phyloP scores from a whole-genome alignment of 768 basidiomycete genomes.

The Tubosaeta sp. region DNA sequence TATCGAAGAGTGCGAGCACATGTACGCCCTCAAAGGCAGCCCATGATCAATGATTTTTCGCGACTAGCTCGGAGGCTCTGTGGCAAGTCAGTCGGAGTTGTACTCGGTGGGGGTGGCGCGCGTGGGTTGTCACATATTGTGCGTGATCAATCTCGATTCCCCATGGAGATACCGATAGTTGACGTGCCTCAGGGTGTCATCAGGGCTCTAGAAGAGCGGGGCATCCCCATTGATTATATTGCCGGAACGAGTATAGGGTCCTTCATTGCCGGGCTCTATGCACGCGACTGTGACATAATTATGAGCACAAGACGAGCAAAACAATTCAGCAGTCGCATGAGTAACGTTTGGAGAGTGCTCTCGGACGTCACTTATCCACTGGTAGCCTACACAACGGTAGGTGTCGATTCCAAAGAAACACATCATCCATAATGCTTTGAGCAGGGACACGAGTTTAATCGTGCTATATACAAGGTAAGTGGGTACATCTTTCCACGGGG shows the following conservation, averaged over 20 bases:
- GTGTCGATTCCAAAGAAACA: slow-evolving; percentile 8
- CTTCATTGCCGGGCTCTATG: slow-evolving; percentile 92
- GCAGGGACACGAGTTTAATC: slow-evolving; percentile 92
- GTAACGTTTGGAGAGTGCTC: slow-evolving; percentile 89
- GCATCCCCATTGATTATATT: slow-evolving; percentile 92
- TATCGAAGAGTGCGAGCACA: slow-evolving; percentile 68
- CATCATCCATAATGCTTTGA: slow-evolving; percentile 3
- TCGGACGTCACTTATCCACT: slow-evolving; percentile 85
- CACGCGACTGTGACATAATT: slow-evolving; percentile 88
- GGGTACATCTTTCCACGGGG: not conserved
- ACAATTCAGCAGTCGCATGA: slow-evolving; percentile 89
- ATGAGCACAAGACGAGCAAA: slow-evolving; percentile 83
- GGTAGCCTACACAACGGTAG: slow-evolving; percentile 71
- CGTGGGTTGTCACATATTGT: slow-evolving; percentile 77
- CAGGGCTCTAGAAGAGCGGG: slow-evolving; percentile 85
- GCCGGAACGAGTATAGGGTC: slow-evolving; percentile 93
- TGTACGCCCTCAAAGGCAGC: slow-evolving; percentile 67
- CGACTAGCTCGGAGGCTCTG: slow-evolving; percentile 87
- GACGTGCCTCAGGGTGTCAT: slow-evolving; percentile 68
- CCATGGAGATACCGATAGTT: slow-evolving; percentile 9
- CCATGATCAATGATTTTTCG: slow-evolving; percentile 87
- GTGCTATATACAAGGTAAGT: slow-evolving; percentile 83
- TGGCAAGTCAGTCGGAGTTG: slow-evolving; percentile 89
- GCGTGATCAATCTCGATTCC: slow-evolving; percentile 23
- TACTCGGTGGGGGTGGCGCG: slow-evolving; percentile 97